A percentile compares a stretch with the other conserved stretches of the same genome.
These are phyloP conservation scores for Mimosa pudica DNA, from an alignment of 306 rosid species.

Conservation along the genomic window DNA sequence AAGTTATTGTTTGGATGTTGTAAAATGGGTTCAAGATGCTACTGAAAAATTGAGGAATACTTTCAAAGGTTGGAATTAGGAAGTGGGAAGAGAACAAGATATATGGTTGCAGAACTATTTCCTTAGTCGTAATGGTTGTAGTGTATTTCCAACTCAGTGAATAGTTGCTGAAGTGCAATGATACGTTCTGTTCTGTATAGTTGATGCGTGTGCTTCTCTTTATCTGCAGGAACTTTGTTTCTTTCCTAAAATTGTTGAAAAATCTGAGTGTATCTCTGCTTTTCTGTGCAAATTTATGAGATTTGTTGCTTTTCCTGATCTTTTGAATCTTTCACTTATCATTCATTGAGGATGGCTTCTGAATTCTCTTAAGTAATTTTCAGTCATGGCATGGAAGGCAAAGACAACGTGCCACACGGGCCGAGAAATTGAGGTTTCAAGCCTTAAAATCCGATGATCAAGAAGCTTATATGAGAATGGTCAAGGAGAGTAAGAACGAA, in stretches of 20 bases:
- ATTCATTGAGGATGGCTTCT: constrained; percentile 31
- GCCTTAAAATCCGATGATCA: constrained; percentile 98
- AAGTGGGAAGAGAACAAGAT: too few species aligned
- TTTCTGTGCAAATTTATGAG: constrained; percentile 14
- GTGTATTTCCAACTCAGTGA: too few species aligned
- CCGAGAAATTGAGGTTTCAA: constrained; percentile 97
- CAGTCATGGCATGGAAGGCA: constrained; percentile 99
- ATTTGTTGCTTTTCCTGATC: constrained; percentile 18
- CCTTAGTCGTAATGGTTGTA: too few species aligned
- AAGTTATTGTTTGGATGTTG: too few species aligned
- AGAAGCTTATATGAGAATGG: constrained; percentile 99
- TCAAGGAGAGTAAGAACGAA: constrained; percentile 98
- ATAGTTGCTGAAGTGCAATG: too few species aligned
- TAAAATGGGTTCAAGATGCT: too few species aligned
- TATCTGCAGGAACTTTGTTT: constrained; percentile 15
- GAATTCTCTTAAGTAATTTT: constrained; percentile 29
- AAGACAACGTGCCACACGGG: constrained; percentile 93
- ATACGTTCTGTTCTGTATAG: not conserved
- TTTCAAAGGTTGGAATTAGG: too few species aligned
- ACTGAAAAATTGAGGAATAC: too few species aligned
- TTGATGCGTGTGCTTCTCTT: not conserved
- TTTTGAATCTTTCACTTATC: constrained; percentile 24
- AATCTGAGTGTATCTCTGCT: constrained; percentile 3
- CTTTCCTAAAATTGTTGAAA: not conserved
- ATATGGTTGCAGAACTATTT: too few species aligned